Conservation (phyloP, 2,329 filamentous ascomycete species). For the Neurospora sp. region DNA sequence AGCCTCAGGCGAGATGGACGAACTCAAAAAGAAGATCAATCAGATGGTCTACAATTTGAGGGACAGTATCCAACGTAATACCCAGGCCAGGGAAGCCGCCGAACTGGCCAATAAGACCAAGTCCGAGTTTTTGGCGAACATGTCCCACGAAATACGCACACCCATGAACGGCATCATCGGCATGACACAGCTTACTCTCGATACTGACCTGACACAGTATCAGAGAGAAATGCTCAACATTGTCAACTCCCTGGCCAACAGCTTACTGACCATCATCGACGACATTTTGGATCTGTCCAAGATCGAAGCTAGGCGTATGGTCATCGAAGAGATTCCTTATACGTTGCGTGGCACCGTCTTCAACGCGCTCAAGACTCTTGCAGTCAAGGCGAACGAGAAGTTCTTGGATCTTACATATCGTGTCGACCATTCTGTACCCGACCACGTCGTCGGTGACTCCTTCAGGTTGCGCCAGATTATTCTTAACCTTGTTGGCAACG, state of each 20-base stretch:
- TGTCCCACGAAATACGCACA: constrained; percentile 97
- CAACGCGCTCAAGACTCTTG: constrained; percentile 90
- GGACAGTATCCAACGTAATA: constrained; percentile 95
- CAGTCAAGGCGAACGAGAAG: constrained; percentile 96
- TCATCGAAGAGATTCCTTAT: constrained; percentile 96
- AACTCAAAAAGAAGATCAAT: constrained; percentile 98
- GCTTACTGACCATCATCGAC: constrained; percentile 92
- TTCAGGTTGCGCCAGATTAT: constrained; percentile 96
- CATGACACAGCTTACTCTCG: constrained; percentile 93
- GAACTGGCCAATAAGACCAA: constrained; percentile 97
- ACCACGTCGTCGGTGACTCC: constrained; percentile 91
- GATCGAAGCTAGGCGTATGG: constrained; percentile 94
- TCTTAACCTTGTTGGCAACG: constrained; percentile 92
- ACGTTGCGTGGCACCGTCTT: constrained; percentile 90
- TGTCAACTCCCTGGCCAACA: constrained; percentile 93
- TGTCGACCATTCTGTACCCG: constrained; percentile 85
- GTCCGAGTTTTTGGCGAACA: constrained; percentile 96
- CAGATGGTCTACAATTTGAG: constrained; percentile 95
- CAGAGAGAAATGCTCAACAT: constrained; percentile 98
- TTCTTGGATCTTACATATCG: constrained; percentile 87
- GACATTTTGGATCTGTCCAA: constrained; percentile 65
- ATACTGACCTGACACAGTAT: constrained; percentile 88
- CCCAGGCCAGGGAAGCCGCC: constrained; percentile 86
- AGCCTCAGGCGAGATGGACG: constrained; percentile 97
- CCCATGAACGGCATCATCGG: constrained; percentile 97